Evolutionary conservation across 23 red algal genomes (phyloP), one percentile per base, ranked within the genome.

Genomic region (Gracilaria vermiculophylla): DNA sequence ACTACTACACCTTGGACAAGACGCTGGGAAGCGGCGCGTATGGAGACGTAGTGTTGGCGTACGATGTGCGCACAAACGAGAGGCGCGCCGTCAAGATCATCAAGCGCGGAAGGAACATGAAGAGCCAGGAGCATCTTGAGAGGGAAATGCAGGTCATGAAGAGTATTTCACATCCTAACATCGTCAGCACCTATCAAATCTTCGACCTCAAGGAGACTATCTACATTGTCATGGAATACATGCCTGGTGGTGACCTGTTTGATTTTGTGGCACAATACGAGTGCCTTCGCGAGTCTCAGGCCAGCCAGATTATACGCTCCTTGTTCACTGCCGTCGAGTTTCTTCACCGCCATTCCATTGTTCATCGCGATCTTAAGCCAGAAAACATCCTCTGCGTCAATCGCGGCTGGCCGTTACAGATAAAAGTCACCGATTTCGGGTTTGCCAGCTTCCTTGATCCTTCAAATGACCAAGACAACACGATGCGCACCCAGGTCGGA

Each of bases 381-480:
- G 86, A 96, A 53, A 96, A 96, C 64, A 91, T 96, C 53, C 94
- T 96, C 14, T 80, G 82, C 75, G 82, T 62, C 34, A 88, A 83
- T 28, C 53, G 62, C 25, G 37, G 80, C n/a, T 92, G 87, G 87
- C 94, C 94, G 13, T 69, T 96, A 19, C 36, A 88, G 72, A 86
- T 96, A 71, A 96, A 96, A 49, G 77, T 96, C 27, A 75, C 94
- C 13, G 94, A 96, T 52, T 96, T 96, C 74, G 94, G 94, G 9
- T 91, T 96, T 81, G 94, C 94, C 8, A 91, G 64, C 52, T 96
- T 95, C 43, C 58, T 93, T 50, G 79, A 93, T 48, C 78, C 77
- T 7, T 21, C 54, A 10, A 32, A 72, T 52, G 81, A 77, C 19
- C 21, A 80, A 43, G 90, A 78, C 47, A 53, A 93, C 20, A 85